Percentiles rank a stretch among this genome's conserved stretches.
These are phyloP conservation scores for Fusarium scirpi DNA, from an alignment of 2,329 filamentous ascomycete species.

Conservation along the genomic window DNA sequence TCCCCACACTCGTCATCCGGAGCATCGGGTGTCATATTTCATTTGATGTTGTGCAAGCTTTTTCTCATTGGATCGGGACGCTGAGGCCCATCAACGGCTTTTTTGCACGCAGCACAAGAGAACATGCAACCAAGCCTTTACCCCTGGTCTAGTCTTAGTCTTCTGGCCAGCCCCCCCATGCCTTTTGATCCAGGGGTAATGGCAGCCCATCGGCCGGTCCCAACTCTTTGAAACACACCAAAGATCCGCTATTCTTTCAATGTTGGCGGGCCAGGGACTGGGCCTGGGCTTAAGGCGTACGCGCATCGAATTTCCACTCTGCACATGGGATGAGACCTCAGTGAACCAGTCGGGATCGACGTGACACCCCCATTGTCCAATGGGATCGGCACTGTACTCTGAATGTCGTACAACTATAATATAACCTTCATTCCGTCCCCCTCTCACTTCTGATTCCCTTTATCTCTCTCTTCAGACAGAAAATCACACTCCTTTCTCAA, in stretches of 20 bases:
- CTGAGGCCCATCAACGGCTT: constrained; percentile 26
- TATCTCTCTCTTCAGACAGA: constrained; percentile 30
- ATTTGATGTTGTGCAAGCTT: not conserved
- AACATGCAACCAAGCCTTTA: constrained; percentile 10
- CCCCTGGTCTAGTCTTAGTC: constrained; percentile 28
- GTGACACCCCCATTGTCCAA: constrained; percentile 11
- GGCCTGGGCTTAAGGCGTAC: constrained; percentile 15
- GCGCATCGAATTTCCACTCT: constrained; percentile 20
- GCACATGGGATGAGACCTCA: constrained; percentile 13
- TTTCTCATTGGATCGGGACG: constrained; percentile 23
- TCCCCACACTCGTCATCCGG: constrained; percentile 30
- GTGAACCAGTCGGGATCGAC: constrained; percentile 8
- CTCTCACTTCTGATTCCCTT: constrained; percentile 2
- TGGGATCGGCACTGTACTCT: constrained; percentile 6
- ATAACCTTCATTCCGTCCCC: constrained; percentile 32
- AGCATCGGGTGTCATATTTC: constrained; percentile 18
- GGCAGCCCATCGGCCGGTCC: constrained; percentile 12
- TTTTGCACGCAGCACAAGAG: not conserved
- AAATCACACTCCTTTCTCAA: constrained; percentile 31
- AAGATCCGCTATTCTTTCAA: constrained; percentile 25
- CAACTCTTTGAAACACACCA: constrained; percentile 31
- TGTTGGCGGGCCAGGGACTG: constrained; percentile 6
- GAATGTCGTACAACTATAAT: constrained; percentile 32
- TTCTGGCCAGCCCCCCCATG: not conserved
- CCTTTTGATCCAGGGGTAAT: constrained; percentile 18